Evolutionary conservation across 352 stramenopile genomes (phyloP).

Genomic region (Phytophthora ramorum): DNA sequence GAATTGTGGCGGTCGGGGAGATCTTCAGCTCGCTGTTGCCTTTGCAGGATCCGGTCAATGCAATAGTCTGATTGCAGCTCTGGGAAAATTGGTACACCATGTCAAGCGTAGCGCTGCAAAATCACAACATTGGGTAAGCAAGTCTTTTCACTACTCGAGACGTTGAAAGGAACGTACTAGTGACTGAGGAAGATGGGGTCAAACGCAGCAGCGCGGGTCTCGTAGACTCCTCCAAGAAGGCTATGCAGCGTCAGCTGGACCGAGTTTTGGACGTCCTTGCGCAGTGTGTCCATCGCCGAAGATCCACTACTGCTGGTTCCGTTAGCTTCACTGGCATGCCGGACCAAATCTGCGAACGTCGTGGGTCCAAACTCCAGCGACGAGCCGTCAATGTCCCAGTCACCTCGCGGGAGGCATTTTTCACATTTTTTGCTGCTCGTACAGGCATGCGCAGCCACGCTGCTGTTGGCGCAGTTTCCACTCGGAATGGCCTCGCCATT

Average conservation of each 20-base stretch:
- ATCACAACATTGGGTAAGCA: slow-evolving; percentile 16
- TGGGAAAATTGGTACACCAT: slow-evolving; percentile 73
- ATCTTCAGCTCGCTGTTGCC: slow-evolving; percentile 36
- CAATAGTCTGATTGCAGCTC: slow-evolving; percentile 52
- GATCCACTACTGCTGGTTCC: slow-evolving; percentile 33
- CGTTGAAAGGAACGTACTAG: slow-evolving; percentile 40
- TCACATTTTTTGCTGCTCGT: slow-evolving; percentile 53
- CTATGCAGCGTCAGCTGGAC: slow-evolving; percentile 56
- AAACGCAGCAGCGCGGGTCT: slow-evolving; percentile 51
- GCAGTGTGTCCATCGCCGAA: slow-evolving; percentile 42
- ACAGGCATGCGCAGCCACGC: slow-evolving; percentile 54
- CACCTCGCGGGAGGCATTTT: slow-evolving; percentile 65
- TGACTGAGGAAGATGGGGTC: slow-evolving; percentile 59
- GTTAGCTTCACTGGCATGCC: slow-evolving; percentile 40
- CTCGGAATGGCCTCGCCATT: slow-evolving; percentile 32
- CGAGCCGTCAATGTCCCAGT: slow-evolving; percentile 68
- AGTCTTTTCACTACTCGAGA: slow-evolving; percentile 3
- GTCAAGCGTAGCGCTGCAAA: slow-evolving; percentile 52
- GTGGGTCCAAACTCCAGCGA: slow-evolving; percentile 74
- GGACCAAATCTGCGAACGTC: slow-evolving; percentile 66
- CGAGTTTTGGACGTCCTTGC: slow-evolving; percentile 42
- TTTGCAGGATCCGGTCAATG: slow-evolving; percentile 41
- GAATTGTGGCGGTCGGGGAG: slow-evolving; percentile 38
- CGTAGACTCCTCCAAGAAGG: slow-evolving; percentile 46
- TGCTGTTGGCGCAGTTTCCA: slow-evolving; percentile 68